Conservation (phyloP, 768 basidiomycete genomes). For the Suillus discolor region DNA sequence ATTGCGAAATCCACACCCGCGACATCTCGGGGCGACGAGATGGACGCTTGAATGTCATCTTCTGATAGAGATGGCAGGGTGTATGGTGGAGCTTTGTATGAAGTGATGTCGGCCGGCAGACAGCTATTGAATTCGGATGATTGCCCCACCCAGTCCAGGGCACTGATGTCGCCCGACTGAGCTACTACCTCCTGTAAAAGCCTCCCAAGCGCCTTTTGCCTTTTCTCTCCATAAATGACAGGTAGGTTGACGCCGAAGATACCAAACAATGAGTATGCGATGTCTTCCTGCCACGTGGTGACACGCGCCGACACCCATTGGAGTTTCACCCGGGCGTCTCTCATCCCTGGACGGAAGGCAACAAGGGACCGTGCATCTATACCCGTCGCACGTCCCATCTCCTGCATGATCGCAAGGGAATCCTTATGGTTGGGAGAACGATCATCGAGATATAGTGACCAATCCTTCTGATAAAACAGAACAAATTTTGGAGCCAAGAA, state of each 20-base stretch:
- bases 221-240: neutral
- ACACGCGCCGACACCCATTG: neutral
- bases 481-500: neutral
- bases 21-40: neutral
- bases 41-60: neutral
- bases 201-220: neutral
- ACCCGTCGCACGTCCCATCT: neutral
- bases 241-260: neutral
- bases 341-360: neutral
- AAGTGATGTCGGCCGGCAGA: neutral
- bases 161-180: neutral
- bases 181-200: neutral
- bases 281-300: neutral
- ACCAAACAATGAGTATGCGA: neutral
- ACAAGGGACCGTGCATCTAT: neutral
- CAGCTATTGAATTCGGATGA: slow-evolving; percentile 1
- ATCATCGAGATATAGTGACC: neutral
- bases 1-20: neutral
- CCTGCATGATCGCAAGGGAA: neutral
- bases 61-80: neutral
- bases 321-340: neutral
- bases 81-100: neutral
- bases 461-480: neutral
- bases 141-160: neutral
- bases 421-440: neutral